A percentile compares a stretch with the other conserved stretches of the same genome.
phyloP scores from a whole-genome alignment of 495 filamentous ascomycete species.

The Parmelia sp. region DNA sequence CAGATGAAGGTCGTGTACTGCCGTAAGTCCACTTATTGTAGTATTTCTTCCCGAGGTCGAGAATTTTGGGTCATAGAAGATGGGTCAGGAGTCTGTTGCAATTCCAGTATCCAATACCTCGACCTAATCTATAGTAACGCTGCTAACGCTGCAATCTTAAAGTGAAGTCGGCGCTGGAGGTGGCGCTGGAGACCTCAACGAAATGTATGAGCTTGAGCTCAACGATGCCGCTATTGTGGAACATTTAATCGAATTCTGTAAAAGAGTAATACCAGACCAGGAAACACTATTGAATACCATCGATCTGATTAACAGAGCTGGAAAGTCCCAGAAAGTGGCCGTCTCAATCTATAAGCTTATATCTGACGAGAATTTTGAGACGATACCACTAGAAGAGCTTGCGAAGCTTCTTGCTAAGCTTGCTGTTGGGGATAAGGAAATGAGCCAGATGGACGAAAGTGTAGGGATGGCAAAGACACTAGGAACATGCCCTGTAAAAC shows the following conservation, averaged over 20 bases:
- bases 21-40: conserved; percentile 21
- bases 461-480: not conserved
- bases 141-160: not conserved
- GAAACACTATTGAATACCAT: conserved; percentile 32
- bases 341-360: conserved; percentile 41
- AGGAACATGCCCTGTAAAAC: not conserved
- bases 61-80: not conserved
- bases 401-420: conserved; percentile 30
- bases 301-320: conserved; percentile 32
- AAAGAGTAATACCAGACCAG: conserved; percentile 35
- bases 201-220: conserved; percentile 57
- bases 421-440: not conserved
- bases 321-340: conserved; percentile 32
- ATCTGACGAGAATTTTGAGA: conserved; percentile 35
- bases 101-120: not conserved
- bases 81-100: no score
- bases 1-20: conserved; percentile 52
- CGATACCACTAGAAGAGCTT: conserved; percentile 41
- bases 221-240: conserved; percentile 10
- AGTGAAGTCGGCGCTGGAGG: conserved; percentile 69
- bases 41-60: not conserved
- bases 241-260: conserved; percentile 30
- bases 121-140: not conserved
- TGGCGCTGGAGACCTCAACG: conserved; percentile 67
- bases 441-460: conserved; percentile 6